Evolutionary conservation across 1,139 yeast genomes (phyloP).

Genomic region (Blastobotrys petasosporus): DNA sequence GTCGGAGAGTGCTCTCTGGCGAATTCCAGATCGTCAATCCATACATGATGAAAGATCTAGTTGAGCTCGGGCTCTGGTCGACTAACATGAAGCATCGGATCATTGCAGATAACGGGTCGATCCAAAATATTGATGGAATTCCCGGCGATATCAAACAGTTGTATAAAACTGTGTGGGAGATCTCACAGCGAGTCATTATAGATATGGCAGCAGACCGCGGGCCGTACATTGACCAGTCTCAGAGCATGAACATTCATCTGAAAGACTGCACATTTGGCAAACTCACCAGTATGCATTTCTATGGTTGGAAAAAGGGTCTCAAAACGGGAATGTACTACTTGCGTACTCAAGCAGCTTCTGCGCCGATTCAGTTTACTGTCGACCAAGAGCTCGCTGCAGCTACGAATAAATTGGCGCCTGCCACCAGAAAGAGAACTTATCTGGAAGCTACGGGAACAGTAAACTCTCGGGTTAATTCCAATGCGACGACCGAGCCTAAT

Average conservation of each 20-base stretch:
- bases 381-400: slow-evolving; percentile 38
- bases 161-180: slow-evolving; percentile 96
- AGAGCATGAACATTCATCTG: slow-evolving; percentile 81
- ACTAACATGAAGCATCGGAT: slow-evolving; percentile 76
- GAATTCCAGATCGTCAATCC: slow-evolving; percentile 87
- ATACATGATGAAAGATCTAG: slow-evolving; percentile 71
- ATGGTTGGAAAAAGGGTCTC: slow-evolving; percentile 94
- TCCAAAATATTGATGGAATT: slow-evolving; percentile 68
- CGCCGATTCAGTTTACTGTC: slow-evolving; percentile 89
- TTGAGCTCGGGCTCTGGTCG: slow-evolving; percentile 79
- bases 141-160: slow-evolving; percentile 72
- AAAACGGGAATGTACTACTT: slow-evolving; percentile 98
- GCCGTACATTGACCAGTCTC: slow-evolving; percentile 91
- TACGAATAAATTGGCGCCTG: too few species aligned
- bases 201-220: slow-evolving; percentile 97
- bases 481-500: neutral
- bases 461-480: neutral
- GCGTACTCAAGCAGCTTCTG: slow-evolving; percentile 91
- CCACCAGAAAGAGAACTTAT: slow-evolving; percentile 2
- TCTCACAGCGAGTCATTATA: slow-evolving; percentile 78
- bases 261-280: slow-evolving; percentile 88
- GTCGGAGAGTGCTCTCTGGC: slow-evolving; percentile 81
- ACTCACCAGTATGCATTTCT: slow-evolving; percentile 94
- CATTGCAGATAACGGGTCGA: slow-evolving; percentile 76
- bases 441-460: slow-evolving; percentile 4